These are phyloP conservation scores for Silene noctiflora DNA, from an alignment of 179 eudicot species.

Conservation along the genomic window DNA sequence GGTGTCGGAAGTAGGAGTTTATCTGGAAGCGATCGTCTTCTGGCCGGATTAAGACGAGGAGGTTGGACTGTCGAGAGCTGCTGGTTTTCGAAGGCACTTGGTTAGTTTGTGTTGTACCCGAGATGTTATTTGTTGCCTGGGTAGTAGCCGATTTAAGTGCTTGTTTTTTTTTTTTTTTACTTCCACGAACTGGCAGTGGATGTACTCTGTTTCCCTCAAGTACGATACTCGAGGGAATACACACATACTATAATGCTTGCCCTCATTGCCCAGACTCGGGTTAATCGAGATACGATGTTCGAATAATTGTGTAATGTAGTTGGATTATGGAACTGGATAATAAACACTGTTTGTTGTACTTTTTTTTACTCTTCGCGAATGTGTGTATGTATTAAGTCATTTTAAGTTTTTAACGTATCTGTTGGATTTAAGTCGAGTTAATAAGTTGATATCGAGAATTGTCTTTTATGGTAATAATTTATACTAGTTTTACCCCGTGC, in stretches of 20 bases:
- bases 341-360: background rate
- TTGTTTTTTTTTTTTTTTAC: background rate
- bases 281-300: background rate
- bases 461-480: too few relatives aligned
- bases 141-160: background rate
- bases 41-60: background rate
- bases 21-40: background rate
- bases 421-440: background rate
- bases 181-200: background rate
- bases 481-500: too few relatives aligned
- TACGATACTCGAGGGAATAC: too few relatives aligned
- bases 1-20: background rate
- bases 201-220: background rate
- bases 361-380: background rate
- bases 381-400: background rate
- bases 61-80: background rate
- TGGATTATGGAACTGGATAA: background rate
- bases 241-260: background rate
- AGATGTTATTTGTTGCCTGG: background rate
- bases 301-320: background rate
- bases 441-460: too few relatives aligned
- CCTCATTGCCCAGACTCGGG: background rate
- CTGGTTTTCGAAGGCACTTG: background rate
- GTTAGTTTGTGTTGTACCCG: background rate
- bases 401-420: background rate